Percentiles rank a stretch among this genome's conserved stretches.
Evolutionary conservation across 208 protist species (phyloP).

Genomic region (Trypanosoma lewisi): DNA sequence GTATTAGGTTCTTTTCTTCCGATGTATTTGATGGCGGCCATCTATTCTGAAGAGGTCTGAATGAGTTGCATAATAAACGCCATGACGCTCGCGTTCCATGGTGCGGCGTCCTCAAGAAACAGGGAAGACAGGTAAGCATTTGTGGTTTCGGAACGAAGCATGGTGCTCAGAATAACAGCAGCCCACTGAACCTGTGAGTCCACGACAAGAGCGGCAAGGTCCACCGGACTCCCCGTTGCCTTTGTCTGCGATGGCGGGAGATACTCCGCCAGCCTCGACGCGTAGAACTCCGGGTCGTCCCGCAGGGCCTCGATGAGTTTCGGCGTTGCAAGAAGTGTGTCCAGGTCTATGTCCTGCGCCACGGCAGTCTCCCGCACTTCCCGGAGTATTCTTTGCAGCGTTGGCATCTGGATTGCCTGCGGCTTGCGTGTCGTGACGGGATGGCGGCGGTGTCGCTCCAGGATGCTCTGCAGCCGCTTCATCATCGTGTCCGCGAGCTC

Average conservation of each 20-base stretch:
- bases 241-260: neutral
- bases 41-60: neutral
- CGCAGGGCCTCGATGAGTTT: conserved; percentile 14
- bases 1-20: neutral
- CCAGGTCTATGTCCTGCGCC: conserved; percentile 15
- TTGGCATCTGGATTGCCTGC: conserved; percentile 17
- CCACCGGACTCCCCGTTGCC: neutral
- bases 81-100: conserved; percentile 3
- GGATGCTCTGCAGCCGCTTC: conserved; percentile 6
- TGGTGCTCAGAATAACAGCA: conserved; percentile 11
- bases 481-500: conserved; percentile 19
- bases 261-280: neutral
- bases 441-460: neutral
- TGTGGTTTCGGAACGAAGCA: conserved; percentile 13
- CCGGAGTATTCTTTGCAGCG: conserved; percentile 12
- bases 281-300: conserved; percentile 22
- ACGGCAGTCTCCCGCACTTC: conserved; percentile 8
- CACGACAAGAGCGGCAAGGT: conserved; percentile 7
- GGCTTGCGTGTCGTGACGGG: neutral
- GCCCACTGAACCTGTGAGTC: conserved; percentile 20
- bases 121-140: conserved; percentile 7
- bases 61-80: conserved; percentile 20
- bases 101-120: conserved; percentile 1
- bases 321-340: conserved; percentile 3
- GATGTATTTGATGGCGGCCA: neutral